phyloP scores from a whole-genome alignment of 176 grass and related monocot genomes.

The Carex scoparia region DNA sequence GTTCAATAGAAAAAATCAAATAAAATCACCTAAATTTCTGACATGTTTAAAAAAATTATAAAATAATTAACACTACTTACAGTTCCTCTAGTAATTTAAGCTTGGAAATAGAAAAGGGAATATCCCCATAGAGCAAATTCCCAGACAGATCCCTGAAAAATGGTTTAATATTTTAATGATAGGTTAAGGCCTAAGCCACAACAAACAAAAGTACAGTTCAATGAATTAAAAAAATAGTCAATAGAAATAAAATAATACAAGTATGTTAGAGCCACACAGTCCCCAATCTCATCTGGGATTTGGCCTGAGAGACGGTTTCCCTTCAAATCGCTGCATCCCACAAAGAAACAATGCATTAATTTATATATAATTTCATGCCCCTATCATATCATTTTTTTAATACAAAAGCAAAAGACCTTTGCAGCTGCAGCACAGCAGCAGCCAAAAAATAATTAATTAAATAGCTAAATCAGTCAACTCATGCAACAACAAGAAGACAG shows the following conservation, averaged over 20 bases:
- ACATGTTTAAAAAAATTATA: constrained; percentile 27
- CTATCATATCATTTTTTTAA: neutral
- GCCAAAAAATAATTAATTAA: neutral
- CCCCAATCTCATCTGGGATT: constrained; percentile 99
- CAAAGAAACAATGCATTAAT: constrained; percentile 27
- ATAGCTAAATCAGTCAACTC: constrained; percentile 21
- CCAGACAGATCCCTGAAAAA: constrained; percentile 77
- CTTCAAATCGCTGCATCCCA: constrained; percentile 87
- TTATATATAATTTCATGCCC: constrained; percentile 8
- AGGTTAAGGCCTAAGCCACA: neutral
- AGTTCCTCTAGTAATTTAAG: constrained; percentile 91
- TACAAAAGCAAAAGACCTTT: constrained; percentile 21
- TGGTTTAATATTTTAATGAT: constrained; percentile 3
- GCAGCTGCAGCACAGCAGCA: neutral
- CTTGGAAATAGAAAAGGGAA: constrained; percentile 96
- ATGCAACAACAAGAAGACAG: constrained; percentile 5
- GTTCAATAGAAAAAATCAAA: constrained; percentile 18
- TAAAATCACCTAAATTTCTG: neutral
- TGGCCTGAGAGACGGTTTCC: constrained; percentile 72
- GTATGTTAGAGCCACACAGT: constrained; percentile 76
- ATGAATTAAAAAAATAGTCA: constrained; percentile 27
- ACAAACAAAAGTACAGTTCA: constrained; percentile 20
- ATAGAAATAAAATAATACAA: constrained; percentile 54
- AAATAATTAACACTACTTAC: constrained; percentile 36
- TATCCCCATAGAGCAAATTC: constrained; percentile 86